A percentile compares a stretch with the other conserved stretches of the same genome.
Conservation (phyloP, 176 grass and related monocot species). For the Zea mays region DNA sequence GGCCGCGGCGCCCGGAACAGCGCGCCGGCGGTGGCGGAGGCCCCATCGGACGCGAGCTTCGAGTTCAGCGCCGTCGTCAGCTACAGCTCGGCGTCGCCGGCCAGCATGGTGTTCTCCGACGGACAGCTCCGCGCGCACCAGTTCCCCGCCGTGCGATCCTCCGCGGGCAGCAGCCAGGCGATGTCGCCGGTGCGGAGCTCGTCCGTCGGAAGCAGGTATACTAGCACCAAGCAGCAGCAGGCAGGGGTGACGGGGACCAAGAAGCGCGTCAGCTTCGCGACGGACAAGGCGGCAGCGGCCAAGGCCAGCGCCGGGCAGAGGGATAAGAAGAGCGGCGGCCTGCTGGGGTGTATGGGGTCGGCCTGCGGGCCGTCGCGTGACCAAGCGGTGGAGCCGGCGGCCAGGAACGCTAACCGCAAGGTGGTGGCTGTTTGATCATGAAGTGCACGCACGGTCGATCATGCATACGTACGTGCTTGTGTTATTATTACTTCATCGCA, state of each 20-base stretch:
- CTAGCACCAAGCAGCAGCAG: not conserved
- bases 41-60: constrained; percentile 33
- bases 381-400: constrained; percentile 34
- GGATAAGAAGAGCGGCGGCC: too few species aligned
- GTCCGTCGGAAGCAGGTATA: not conserved
- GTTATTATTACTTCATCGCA: too few species aligned
- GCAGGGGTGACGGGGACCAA: too few species aligned
- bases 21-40: not conserved
- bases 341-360: too few species aligned
- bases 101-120: constrained; percentile 55
- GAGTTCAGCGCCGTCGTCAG: constrained; percentile 41
- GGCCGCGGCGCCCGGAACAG: constrained; percentile 14
- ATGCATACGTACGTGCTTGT: too few species aligned
- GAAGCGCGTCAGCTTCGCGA: too few species aligned
- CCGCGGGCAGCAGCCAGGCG: not conserved
- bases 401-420: constrained; percentile 27
- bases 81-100: constrained; percentile 42
- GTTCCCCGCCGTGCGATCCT: constrained; percentile 29
- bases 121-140: constrained; percentile 54
- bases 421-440: constrained; percentile 25
- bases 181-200: constrained; percentile 23
- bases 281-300: too few species aligned
- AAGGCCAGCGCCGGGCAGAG: too few species aligned
- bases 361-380: constrained; percentile 20
- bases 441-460: too few species aligned